Percentiles rank a stretch among this genome's conserved stretches.
Evolutionary conservation across 2,329 filamentous ascomycete species (phyloP).

Genomic region (Sordariomycetes sp.): DNA sequence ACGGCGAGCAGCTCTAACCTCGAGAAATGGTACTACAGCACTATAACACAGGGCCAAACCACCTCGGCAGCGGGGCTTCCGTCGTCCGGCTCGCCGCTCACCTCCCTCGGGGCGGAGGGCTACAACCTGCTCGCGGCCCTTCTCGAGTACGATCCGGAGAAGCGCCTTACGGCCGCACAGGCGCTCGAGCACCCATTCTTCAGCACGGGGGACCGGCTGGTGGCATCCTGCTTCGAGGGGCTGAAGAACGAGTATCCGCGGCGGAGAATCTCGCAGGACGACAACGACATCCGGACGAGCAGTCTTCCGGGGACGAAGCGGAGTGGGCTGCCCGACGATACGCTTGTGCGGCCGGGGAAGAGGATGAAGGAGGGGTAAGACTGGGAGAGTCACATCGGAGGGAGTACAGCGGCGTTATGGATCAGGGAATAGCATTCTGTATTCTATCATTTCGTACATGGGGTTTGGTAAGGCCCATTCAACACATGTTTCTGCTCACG

Average conservation of each 20-base stretch:
- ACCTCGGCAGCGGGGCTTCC: conserved; percentile 35
- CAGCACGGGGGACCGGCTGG: conserved; percentile 59
- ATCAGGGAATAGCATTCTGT: no score
- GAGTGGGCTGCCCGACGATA: conserved; percentile 74
- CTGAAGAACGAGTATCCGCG: conserved; percentile 82
- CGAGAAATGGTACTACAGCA: conserved; percentile 72
- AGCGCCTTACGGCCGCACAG: conserved; percentile 75
- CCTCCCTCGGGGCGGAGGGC: conserved; percentile 62
- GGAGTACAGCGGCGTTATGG: not conserved
- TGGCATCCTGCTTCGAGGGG: conserved; percentile 82
- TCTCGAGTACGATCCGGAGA: conserved; percentile 86
- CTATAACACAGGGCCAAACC: conserved; percentile 47
- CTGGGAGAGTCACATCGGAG: conserved; percentile 4
- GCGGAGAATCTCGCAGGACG: conserved; percentile 82
- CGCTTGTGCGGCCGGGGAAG: conserved; percentile 52
- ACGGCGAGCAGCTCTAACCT: conserved; percentile 36
- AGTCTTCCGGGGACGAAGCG: conserved; percentile 87
- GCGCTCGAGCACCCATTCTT: conserved; percentile 92
- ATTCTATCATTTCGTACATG: no score
- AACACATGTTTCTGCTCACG: no score
- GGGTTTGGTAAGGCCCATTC: no score
- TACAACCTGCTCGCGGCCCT: conserved; percentile 72
- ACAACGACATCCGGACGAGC: conserved; percentile 87
- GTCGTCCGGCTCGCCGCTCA: conserved; percentile 27
- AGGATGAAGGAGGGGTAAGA: conserved; percentile 41